phyloP scores from a whole-genome alignment of 2,329 filamentous ascomycete genomes.

The Metarhizium humberi region DNA sequence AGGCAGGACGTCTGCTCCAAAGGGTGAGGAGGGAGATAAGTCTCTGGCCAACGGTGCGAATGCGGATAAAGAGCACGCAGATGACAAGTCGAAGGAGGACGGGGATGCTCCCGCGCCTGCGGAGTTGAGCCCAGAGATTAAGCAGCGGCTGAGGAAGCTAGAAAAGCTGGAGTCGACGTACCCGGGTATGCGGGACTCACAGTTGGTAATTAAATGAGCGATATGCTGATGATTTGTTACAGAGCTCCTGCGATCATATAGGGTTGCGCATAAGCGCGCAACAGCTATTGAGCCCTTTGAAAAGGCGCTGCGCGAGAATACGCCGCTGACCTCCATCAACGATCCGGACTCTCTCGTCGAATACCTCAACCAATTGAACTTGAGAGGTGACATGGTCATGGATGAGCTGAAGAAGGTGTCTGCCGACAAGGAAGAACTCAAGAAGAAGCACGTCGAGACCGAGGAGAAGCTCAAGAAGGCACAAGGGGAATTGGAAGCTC shows the following conservation, averaged over 20 bases:
- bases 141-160: slow-evolving; percentile 69
- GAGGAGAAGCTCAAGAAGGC: slow-evolving; percentile 54
- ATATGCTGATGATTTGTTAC: background rate
- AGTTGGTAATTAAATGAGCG: slow-evolving; percentile 2
- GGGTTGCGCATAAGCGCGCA: slow-evolving; percentile 79
- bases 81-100: slow-evolving; percentile 5
- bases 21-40: slow-evolving; percentile 14
- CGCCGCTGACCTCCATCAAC: slow-evolving; percentile 77
- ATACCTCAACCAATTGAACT: slow-evolving; percentile 77
- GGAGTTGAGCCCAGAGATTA: slow-evolving; percentile 67
- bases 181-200: slow-evolving; percentile 46
- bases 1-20: slow-evolving; percentile 8
- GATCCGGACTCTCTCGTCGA: slow-evolving; percentile 80
- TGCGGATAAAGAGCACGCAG: slow-evolving; percentile 12
- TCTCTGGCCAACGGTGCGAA: slow-evolving; percentile 10
- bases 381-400: slow-evolving; percentile 87
- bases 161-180: slow-evolving; percentile 86
- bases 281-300: slow-evolving; percentile 90
- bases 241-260: slow-evolving; percentile 88
- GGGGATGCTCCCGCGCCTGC: slow-evolving; percentile 10
- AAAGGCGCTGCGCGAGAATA: slow-evolving; percentile 81
- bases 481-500: slow-evolving; percentile 51
- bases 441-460: slow-evolving; percentile 63
- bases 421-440: slow-evolving; percentile 68
- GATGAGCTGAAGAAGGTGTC: slow-evolving; percentile 85